Percentiles rank a stretch among this genome's conserved stretches.
phyloP scores from a whole-genome alignment of 2,329 filamentous ascomycete species.

The Xylaria sp. region DNA sequence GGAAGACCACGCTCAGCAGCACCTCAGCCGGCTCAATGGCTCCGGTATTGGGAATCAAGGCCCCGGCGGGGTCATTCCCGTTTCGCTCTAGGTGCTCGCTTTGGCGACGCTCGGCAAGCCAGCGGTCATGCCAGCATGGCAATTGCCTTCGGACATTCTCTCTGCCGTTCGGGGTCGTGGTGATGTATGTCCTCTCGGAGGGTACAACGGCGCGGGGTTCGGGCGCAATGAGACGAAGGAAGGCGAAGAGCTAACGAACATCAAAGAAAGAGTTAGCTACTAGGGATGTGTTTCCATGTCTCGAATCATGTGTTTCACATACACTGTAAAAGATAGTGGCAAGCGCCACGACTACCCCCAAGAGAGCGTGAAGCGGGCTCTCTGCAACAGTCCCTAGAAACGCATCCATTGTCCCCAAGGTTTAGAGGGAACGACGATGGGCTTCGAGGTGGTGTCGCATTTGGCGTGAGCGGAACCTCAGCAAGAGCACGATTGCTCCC shows the following conservation, averaged over 20 bases:
- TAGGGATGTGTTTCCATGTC: background rate
- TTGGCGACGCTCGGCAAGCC: slow-evolving; percentile 69
- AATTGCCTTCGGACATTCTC: slow-evolving; percentile 64
- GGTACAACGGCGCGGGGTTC: slow-evolving; percentile 76
- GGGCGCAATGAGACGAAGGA: slow-evolving; percentile 81
- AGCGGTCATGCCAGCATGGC: slow-evolving; percentile 88
- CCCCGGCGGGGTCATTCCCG: slow-evolving; percentile 48
- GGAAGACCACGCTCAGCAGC: slow-evolving; percentile 91
- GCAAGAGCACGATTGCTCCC: slow-evolving; percentile 22
- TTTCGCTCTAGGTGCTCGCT: slow-evolving; percentile 53
- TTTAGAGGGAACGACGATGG: slow-evolving; percentile 3
- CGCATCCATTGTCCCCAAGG: slow-evolving; percentile 36
- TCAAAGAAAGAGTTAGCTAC: slow-evolving; percentile 26
- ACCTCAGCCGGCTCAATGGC: slow-evolving; percentile 79
- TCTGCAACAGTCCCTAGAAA: slow-evolving; percentile 44
- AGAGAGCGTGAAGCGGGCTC: slow-evolving; percentile 53
- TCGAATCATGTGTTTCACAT: slow-evolving; percentile 36
- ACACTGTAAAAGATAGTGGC: slow-evolving; percentile 53
- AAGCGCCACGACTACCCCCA: slow-evolving; percentile 49
- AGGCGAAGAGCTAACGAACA: slow-evolving; percentile 65
- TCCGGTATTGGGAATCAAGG: slow-evolving; percentile 59
- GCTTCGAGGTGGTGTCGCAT: slow-evolving; percentile 19
- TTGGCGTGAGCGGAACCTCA: background rate
- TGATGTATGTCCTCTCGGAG: slow-evolving; percentile 88
- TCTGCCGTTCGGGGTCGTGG: slow-evolving; percentile 73